Base-by-base conservation (phyloP, 1,139 yeast species). In the Kurtzmaniella quercitrusa region DNA sequence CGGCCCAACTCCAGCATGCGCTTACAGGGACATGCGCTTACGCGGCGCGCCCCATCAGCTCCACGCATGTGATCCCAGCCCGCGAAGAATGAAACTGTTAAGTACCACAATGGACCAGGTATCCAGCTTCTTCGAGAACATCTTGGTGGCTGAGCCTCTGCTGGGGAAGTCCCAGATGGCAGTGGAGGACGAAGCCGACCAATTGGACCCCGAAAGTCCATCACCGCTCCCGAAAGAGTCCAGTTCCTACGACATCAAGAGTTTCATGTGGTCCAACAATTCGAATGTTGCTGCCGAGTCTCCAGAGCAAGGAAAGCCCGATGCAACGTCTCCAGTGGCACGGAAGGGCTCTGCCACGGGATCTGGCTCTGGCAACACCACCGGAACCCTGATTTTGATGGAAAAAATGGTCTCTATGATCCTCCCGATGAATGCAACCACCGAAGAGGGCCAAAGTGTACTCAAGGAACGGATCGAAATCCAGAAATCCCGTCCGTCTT, bases 331-430 rank as follows among this genome's bases (percentile, higher is more conserved):
- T 7, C 11, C 44, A 11, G 16, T 36, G 11, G 15, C 29, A 12
- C 24, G 34, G 17, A 23, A 38, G 24, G 15, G 25, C 12, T 25
- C 37, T 9, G 15, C 27, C 15, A 16, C 14, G 6, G 23, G 27
- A 23, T 17, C 31, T 27, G 31, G 34, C 7, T 10, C 14, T 14
- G 31, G 31, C 12, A 27, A 4, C 6, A 31, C 25, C 8, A 10
- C 38, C 2, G 38, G 38, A 11, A 19, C 38, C 12, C 21, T 21
- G 15, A 2, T 36, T 48, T 62, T 88, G 42, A 74, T 87, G 52
- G 95, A 87, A 55, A 77, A 80, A 53, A 67, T 86, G 36, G 68
- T 87, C 2, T 68, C 79, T 24, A 80, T 86, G 81, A 82, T 90
- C 4, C 66, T 87, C 31, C 94, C 95, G 0, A 73, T 85, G 4